Base-by-base conservation (phyloP, 2,329 filamentous ascomycete genomes). In the Penicillium glabrum region DNA sequence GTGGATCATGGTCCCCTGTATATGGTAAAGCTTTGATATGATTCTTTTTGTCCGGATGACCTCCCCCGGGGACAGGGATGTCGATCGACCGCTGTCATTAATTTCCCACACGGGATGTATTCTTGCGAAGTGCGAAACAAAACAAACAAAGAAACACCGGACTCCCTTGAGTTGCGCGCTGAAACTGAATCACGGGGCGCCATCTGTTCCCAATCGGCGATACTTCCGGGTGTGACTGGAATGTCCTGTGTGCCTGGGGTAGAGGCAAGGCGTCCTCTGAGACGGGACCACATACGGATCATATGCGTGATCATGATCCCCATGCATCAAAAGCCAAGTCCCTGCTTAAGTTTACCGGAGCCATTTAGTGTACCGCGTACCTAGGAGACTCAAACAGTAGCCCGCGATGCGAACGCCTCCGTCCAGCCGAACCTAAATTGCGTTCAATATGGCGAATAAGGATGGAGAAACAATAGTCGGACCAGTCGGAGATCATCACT, bases 351-450 rank as follows among this genome's bases (percentile, higher is more conserved):
- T 39, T 39, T 39, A 39, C n/a, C 35, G n/a, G 19, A 19, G 35
- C 1, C 16, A 39, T 19, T 19, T 41, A 21, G 39, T 41, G 9
- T 41, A 23, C 39, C 39, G 39, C 39, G 19, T 41, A 23, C 35
- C 35, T 39, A 23, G 5, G 19, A 23, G 39, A 41, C 39, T 41
- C 10, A 11, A 23, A 41, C 39, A n/a, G 24, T 27, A 44, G 13
- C 24, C 46, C 31, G 35, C 46, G 50, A 59, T 61, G 61, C 56
- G 55, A 65, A 65, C 58, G 56, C 58, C 31, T 60, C 61, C 61
- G 59, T 58, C 54, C 47, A 56, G 47, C 60, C 56, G 59, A 66
- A 63, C 59, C 62, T 63, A 64, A 57, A 59, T 54, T 51, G 19
- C 31, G 57, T 57, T 51, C 19, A 23, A 31, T 44, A 37, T 35